Evolutionary conservation across 2,329 filamentous ascomycete species (phyloP), one percentile per base, ranked within the genome.

Genomic region (Bipolaris cookei): DNA sequence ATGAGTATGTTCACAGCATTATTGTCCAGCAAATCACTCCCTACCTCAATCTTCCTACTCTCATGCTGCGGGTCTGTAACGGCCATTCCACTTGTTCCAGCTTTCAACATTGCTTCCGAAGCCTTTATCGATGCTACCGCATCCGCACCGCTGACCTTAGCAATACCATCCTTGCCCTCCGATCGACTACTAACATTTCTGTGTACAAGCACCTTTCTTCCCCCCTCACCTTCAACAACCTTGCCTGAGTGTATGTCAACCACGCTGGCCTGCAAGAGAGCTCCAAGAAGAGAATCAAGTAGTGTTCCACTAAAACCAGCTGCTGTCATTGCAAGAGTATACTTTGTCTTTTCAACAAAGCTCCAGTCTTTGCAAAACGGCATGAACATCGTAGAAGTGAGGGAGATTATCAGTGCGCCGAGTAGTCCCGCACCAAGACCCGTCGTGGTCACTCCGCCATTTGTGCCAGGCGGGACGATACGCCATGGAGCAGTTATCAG

Each of bases 1-100:
- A 97, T 98, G 54, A 94, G 76, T 56, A 97, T 86, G 76, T 99
- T 99, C 67, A 99, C 92, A 52, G 91, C 90, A 76, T 99, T 99
- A 76, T 99, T 99, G 76, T 96, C 92, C 55, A 99, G 80, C 59
- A 96, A 75, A 73, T 97, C 85, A 79, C 82, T 65, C 81, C 89
- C 77, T 60, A 84, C 89, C 74, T 90, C 85, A 78, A 79, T 81
- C 67, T 85, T 85, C 61, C 79, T 67, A 38, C 78, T 82, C 55
- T 81, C 79, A 41, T 76, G 78, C 54, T 79, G 73, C 6, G 58
- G 58, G 57, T 74, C 73, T 18, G 74, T 72, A 6, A 73, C 68
- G 13, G 51, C 61, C 18, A 47, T 61, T 1, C 62, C 62, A 43
- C 66, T 67, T 34, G 61, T 67, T 37, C 67, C 69, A 23, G 68